These are phyloP conservation scores for Trichoderma gracile DNA, from an alignment of 2,329 filamentous ascomycete species.

Conservation along the genomic window DNA sequence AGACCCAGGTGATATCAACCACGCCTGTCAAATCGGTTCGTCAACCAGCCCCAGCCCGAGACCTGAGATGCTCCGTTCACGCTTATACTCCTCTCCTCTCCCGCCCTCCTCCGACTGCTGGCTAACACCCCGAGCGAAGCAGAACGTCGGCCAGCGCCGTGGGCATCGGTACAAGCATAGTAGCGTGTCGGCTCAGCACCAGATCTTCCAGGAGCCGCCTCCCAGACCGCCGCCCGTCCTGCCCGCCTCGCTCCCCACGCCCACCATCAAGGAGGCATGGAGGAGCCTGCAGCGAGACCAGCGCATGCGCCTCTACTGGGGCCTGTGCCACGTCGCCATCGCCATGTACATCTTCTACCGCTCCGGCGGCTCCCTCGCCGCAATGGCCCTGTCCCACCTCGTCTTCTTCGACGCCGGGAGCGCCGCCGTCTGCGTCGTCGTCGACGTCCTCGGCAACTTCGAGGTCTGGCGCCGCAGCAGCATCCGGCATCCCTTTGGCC, in stretches of 20 bases:
- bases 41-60: background rate
- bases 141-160: slow-evolving; percentile 88
- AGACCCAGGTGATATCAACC: slow-evolving; percentile 76
- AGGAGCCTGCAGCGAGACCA: slow-evolving; percentile 89
- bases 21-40: slow-evolving; percentile 74
- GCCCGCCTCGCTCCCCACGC: slow-evolving; percentile 87
- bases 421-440: slow-evolving; percentile 84
- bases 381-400: slow-evolving; percentile 89
- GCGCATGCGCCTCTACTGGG: slow-evolving; percentile 81
- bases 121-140: slow-evolving; percentile 21
- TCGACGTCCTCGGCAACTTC: slow-evolving; percentile 94
- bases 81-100: no score
- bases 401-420: slow-evolving; percentile 95
- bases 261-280: slow-evolving; percentile 84
- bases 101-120: background rate
- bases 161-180: slow-evolving; percentile 98
- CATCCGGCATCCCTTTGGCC: slow-evolving; percentile 88
- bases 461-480: slow-evolving; percentile 95
- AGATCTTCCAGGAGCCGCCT: slow-evolving; percentile 93
- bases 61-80: background rate
- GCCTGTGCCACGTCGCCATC: slow-evolving; percentile 80
- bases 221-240: slow-evolving; percentile 82
- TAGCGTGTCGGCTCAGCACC: slow-evolving; percentile 82
- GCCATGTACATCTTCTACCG: slow-evolving; percentile 84
- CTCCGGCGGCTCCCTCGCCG: slow-evolving; percentile 80